Evolutionary conservation across 2,329 filamentous ascomycete species (phyloP).

Genomic region (Hypoxylon rubiginosum): DNA sequence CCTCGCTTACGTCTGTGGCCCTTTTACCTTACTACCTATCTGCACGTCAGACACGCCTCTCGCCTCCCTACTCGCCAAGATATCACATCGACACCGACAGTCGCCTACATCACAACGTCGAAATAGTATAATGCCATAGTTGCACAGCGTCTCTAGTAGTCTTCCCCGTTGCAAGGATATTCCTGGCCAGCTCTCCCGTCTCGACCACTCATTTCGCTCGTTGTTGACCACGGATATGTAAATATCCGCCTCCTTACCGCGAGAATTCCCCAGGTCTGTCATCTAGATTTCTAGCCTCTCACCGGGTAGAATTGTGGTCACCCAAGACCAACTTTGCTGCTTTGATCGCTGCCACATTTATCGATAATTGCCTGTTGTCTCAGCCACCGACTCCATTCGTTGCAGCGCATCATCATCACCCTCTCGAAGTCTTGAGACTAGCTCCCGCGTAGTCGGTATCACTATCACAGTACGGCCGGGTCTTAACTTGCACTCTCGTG

Average conservation of each 20-base stretch:
- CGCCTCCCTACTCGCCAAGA: conserved; percentile 22
- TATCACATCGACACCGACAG: conserved; percentile 28
- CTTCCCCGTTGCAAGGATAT: conserved; percentile 38
- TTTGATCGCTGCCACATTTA: conserved; percentile 25
- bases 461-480: conserved; percentile 37
- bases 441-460: conserved; percentile 39
- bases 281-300: conserved; percentile 23
- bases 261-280: conserved; percentile 25
- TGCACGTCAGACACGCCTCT: conserved; percentile 33
- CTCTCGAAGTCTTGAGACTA: conserved; percentile 28
- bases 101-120: conserved; percentile 28
- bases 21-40: conserved; percentile 26
- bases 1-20: conserved; percentile 36
- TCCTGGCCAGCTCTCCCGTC: conserved; percentile 29
- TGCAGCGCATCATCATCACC: conserved; percentile 29
- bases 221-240: conserved; percentile 42
- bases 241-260: conserved; percentile 38
- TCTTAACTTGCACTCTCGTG: conserved; percentile 21
- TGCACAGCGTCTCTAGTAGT: conserved; percentile 36
- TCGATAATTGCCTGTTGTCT: conserved; percentile 36
- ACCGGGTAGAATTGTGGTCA: conserved; percentile 39
- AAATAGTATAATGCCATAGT: conserved; percentile 41
- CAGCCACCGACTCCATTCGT: conserved; percentile 42
- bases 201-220: conserved; percentile 36
- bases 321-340: conserved; percentile 23